Evolutionary conservation across 306 rosid genomes (phyloP).

Genomic region (Notholithocarpus densiflorus): DNA sequence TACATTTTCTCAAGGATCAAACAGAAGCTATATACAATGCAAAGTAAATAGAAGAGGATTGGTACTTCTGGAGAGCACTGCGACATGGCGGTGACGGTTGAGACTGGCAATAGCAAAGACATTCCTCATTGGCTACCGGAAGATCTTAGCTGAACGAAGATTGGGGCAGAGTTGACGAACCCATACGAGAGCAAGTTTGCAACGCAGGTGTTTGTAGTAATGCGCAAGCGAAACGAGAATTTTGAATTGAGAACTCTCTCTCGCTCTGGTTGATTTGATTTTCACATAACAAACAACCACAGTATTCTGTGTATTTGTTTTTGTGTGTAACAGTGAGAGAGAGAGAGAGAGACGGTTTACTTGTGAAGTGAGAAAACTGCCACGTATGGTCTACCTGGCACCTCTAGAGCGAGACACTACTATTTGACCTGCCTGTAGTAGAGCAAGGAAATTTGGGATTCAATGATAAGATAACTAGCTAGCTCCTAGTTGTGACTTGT

Average conservation of each 20-base stretch:
- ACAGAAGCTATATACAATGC: neutral
- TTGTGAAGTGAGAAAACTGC: constrained; percentile 32
- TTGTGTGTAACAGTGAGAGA: neutral
- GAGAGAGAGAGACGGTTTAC: neutral
- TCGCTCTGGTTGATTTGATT: neutral
- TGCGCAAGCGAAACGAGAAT: constrained; percentile 25
- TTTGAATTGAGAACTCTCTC: neutral
- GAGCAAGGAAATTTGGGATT: neutral
- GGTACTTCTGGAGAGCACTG: constrained; percentile 41
- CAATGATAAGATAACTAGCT: too few species aligned
- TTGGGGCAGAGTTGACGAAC: constrained; percentile 15
- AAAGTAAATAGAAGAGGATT: neutral
- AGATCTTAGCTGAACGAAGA: neutral
- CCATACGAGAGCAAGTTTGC: constrained; percentile 23
- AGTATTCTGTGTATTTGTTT: neutral
- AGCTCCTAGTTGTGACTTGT: too few species aligned
- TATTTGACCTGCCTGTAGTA: neutral
- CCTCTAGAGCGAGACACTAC: neutral
- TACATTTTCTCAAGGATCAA: neutral
- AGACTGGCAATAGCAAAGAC: constrained; percentile 55
- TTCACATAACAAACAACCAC: neutral
- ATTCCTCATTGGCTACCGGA: constrained; percentile 61
- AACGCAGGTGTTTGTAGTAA: constrained; percentile 33
- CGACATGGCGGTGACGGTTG: constrained; percentile 46
- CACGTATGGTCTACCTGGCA: constrained; percentile 38